phyloP scores from a whole-genome alignment of 2,329 filamentous ascomycete genomes.

The Scedosporium minutisporum region DNA sequence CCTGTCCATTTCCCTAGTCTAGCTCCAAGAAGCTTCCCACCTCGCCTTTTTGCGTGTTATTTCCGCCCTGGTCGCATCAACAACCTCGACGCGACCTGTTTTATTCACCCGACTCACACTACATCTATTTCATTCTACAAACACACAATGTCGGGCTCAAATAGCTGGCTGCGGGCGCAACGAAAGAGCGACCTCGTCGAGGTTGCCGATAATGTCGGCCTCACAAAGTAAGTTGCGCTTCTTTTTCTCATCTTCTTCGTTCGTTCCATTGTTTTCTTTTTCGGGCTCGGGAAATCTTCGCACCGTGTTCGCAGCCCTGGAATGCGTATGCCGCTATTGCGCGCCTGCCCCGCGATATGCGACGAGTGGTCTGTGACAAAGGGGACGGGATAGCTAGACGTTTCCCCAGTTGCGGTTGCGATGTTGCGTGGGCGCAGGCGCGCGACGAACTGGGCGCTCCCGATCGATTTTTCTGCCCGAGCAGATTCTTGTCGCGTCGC shows the following conservation, averaged over 20 bases:
- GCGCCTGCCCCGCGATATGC: neutral
- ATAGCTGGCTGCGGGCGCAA: slow-evolving; percentile 70
- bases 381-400: neutral
- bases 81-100: neutral
- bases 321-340: neutral
- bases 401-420: neutral
- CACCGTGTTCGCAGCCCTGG: neutral
- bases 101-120: neutral
- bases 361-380: neutral
- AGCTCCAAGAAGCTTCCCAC: neutral
- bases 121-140: neutral
- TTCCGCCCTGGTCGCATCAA: neutral
- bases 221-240: slow-evolving; percentile 54
- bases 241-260: neutral
- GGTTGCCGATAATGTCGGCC: slow-evolving; percentile 60
- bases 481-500: no score
- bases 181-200: slow-evolving; percentile 72
- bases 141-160: slow-evolving; percentile 44
- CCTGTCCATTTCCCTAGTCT: neutral
- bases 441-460: neutral
- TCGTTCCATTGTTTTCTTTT: neutral
- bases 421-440: neutral
- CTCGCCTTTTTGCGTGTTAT: neutral
- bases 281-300: neutral
- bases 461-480: no score